A percentile compares a stretch with the other conserved stretches of the same genome.
Evolutionary conservation across 208 protist species (phyloP).

Genomic region (Vickermania spadyakhi): DNA sequence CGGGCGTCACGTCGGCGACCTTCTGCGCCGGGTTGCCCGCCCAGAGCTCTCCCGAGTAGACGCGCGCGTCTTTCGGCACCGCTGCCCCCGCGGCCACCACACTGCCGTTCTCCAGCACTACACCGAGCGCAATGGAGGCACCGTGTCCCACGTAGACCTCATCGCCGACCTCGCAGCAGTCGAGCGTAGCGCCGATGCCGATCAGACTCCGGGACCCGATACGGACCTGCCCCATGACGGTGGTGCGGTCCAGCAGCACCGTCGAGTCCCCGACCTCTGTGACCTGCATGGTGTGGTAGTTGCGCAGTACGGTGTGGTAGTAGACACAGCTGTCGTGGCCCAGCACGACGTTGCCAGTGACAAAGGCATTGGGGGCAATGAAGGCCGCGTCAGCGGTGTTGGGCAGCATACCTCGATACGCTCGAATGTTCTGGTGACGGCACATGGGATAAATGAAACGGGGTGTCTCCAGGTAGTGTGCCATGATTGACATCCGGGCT

Average conservation of each 20-base stretch:
- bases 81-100: constrained; percentile 80
- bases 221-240: constrained; percentile 70
- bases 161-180: constrained; percentile 81
- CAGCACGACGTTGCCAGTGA: constrained; percentile 79
- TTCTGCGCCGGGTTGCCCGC: constrained; percentile 84
- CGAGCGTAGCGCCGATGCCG: constrained; percentile 58
- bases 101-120: constrained; percentile 74
- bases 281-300: constrained; percentile 60
- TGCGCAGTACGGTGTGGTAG: constrained; percentile 83
- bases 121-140: constrained; percentile 65
- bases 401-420: constrained; percentile 79
- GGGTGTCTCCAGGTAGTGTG: constrained; percentile 49
- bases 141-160: constrained; percentile 77
- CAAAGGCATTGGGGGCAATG: constrained; percentile 79
- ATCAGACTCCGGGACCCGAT: constrained; percentile 55
- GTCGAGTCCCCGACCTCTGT: constrained; percentile 68
- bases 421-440: constrained; percentile 79
- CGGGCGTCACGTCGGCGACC: constrained; percentile 65
- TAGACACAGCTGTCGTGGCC: constrained; percentile 76
- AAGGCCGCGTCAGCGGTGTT: constrained; percentile 77
- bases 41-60: constrained; percentile 88
- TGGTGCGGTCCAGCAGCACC: constrained; percentile 80
- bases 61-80: constrained; percentile 70
- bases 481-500: constrained; percentile 42
- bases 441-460: constrained; percentile 78